Evolutionary conservation across 768 basidiomycete genomes (phyloP), one percentile per base, ranked within the genome.

Genomic region (Hygrocybe punicea): DNA sequence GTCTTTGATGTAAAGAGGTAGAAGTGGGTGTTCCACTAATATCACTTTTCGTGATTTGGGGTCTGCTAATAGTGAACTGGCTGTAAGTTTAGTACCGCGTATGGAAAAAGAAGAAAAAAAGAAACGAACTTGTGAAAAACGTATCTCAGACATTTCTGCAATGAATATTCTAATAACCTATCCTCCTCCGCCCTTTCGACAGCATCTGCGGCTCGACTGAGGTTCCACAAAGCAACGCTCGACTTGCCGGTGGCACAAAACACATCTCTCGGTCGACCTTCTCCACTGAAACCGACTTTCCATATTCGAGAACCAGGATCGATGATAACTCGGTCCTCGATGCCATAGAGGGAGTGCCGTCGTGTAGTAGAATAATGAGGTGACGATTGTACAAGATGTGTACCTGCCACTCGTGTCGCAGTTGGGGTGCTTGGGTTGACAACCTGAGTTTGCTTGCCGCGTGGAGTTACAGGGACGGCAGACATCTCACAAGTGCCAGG

Each of bases 261-360:
- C n/a, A 94, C 86, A 55, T 93, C 89, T 63, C 97, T 74, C 8
- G 97, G 94, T 58, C 85, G 81, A 4, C 93, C 86, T 75, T 99
- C 97, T 13, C 96, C 96, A 65, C 93, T 95, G 76, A 98, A 98
- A 2, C 97, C 97, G 10, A 95, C 91, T 74, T 95, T 97, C 95
- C 96, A 98, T 58, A 94, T 81, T 53, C 87, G 80, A 46, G 91
- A 93, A 17, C 97, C 97, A 21, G 94, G 88, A 70, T 99, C 97
- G 61, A 99, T 89, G 56, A 99, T 84, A 40, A 98, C 84, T 46
- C 96, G 82, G 72, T 98, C 97, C 68, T 99, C 97, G 6, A 91
- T 93, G 24, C 97, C 97, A 73, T 99, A 99, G 7, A 98, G 75
- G 1, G 94, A 96, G 69, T 98, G 96, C 54, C 93, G 79, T 46